Conservation (phyloP, 108 stramenopile genomes). For the Hondaea fermentalgiana region DNA sequence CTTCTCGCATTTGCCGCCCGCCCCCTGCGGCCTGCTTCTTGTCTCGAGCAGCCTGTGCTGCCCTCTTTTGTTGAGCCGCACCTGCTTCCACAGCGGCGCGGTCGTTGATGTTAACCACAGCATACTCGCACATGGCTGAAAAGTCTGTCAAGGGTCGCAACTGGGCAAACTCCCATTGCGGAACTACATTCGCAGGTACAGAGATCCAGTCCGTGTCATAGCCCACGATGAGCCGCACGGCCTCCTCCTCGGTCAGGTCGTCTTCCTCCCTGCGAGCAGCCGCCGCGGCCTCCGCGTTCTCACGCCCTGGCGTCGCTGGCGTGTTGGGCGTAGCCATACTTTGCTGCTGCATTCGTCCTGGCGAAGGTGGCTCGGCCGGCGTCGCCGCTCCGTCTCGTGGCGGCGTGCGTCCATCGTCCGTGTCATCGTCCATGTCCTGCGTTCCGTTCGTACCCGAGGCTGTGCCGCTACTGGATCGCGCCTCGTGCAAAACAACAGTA, state of each 20-base stretch:
- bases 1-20: too few species aligned
- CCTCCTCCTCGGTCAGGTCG: background rate
- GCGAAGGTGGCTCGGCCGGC: background rate
- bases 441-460: background rate
- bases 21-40: background rate
- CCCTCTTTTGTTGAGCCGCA: background rate
- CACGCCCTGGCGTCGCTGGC: background rate
- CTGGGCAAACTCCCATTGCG: background rate
- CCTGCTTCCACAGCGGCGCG: background rate
- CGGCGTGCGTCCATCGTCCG: background rate
- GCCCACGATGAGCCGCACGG: background rate
- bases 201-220: slow-evolving; percentile 15
- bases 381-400: background rate
- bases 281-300: background rate
- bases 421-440: background rate
- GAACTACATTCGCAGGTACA: background rate
- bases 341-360: background rate
- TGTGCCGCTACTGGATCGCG: background rate
- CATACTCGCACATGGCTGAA: background rate
- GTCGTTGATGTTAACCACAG: background rate
- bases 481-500: background rate
- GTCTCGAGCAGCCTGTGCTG: background rate
- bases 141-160: background rate
- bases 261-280: background rate
- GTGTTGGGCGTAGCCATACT: background rate